These are phyloP conservation scores for Colletotrichum sp. DNA, from an alignment of 2,329 filamentous ascomycete genomes.

Conservation along the genomic window DNA sequence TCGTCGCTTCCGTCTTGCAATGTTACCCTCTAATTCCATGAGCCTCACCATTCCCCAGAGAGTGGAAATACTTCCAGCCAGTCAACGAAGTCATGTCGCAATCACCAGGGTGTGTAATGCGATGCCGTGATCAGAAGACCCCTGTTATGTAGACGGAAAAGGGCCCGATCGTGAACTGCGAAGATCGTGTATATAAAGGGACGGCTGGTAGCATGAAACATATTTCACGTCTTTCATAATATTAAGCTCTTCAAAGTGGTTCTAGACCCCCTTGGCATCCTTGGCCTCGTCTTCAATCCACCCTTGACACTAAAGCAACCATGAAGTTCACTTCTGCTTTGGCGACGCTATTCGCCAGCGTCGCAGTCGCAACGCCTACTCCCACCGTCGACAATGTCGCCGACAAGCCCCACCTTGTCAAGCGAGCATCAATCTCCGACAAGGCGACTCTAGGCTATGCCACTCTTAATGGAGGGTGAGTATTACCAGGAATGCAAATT, in stretches of 20 bases:
- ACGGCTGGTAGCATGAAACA: neutral
- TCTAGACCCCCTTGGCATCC: neutral
- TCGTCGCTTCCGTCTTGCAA: neutral
- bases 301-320: neutral
- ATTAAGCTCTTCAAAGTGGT: neutral
- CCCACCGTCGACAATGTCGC: conserved; percentile 7
- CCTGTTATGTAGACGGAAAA: neutral
- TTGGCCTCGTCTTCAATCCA: neutral
- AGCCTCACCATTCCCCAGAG: neutral
- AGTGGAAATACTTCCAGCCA: too few relatives aligned
- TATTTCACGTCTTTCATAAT: neutral
- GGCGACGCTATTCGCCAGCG: conserved; percentile 7
- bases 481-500: rapidly evolving
- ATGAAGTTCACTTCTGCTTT: conserved; percentile 17
- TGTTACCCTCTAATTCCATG: neutral
- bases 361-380: conserved; percentile 20
- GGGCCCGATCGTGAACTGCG: neutral
- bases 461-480: conserved; percentile 42
- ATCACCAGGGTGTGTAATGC: neutral
- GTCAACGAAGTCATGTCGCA: neutral
- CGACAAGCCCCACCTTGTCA: conserved; percentile 14
- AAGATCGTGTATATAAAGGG: neutral
- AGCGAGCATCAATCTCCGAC: conserved; percentile 24
- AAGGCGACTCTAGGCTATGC: conserved; percentile 45
- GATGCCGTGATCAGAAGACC: neutral